Conservation (phyloP, 75 land plant species). For the Cryptomeria japonica region DNA sequence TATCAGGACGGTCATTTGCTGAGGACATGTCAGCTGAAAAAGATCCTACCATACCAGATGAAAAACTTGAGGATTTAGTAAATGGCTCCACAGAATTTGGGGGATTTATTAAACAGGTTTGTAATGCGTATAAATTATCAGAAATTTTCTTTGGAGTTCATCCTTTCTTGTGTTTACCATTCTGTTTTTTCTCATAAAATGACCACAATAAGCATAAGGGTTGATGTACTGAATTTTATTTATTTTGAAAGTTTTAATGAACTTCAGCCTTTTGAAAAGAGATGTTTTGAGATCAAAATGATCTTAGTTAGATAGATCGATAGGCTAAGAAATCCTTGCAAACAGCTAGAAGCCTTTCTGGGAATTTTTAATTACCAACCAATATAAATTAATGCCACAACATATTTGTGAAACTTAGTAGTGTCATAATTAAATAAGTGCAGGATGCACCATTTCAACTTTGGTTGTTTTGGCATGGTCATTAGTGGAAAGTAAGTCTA, state of each 20-base stretch:
- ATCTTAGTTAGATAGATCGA: background rate
- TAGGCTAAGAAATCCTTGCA: background rate
- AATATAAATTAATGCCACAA: background rate
- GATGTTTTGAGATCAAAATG: background rate
- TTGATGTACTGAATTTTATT: background rate
- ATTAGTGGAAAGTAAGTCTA: background rate
- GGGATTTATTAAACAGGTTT: slow-evolving; percentile 10
- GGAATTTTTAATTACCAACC: background rate
- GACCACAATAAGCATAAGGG: background rate
- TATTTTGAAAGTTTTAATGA: background rate
- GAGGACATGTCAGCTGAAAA: background rate
- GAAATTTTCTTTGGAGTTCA: background rate
- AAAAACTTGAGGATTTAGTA: slow-evolving; percentile 9
- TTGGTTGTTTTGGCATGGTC: background rate
- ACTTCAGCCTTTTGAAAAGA: background rate
- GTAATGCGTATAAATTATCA: background rate
- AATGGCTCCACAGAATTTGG: slow-evolving; percentile 6
- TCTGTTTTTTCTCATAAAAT: background rate
- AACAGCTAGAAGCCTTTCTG: background rate
- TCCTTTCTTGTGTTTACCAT: background rate
- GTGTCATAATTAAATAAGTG: background rate
- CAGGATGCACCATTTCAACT: background rate
- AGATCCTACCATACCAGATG: background rate
- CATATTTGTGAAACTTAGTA: background rate
- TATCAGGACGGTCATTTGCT: background rate